Conservation (phyloP, 768 basidiomycete genomes). For the Lentinus brumalis region DNA sequence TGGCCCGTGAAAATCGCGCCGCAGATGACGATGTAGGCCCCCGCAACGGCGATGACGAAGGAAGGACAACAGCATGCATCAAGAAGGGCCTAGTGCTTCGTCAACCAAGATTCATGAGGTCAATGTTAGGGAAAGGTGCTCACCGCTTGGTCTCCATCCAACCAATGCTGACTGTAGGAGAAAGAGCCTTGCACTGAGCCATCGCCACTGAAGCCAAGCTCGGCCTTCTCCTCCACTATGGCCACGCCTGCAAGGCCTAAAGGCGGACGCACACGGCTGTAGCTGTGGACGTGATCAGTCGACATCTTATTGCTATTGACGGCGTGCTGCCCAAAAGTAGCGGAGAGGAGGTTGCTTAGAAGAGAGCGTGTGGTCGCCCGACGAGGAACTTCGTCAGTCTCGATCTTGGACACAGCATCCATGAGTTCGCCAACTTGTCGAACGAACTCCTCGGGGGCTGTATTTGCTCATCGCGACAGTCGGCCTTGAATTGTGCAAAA, state of each 20-base stretch:
- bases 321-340: background rate
- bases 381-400: too few relatives aligned
- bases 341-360: background rate
- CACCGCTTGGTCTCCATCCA: background rate
- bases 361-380: too few relatives aligned
- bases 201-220: background rate
- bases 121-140: background rate
- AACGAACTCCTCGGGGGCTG: too few relatives aligned
- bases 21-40: constrained; percentile 1
- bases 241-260: background rate
- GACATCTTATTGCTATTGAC: background rate
- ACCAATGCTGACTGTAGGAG: background rate
- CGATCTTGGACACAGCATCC: too few relatives aligned
- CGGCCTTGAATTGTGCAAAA: too few relatives aligned
- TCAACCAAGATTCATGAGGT: background rate
- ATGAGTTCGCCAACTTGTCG: too few relatives aligned
- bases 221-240: background rate
- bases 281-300: background rate
- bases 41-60: constrained; percentile 1
- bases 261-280: background rate
- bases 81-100: background rate
- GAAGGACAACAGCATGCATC: background rate
- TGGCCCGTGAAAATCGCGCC: background rate
- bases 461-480: too few relatives aligned
- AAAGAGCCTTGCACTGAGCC: constrained; percentile 1